Evolutionary conservation across 768 basidiomycete species (phyloP), one percentile per base, ranked within the genome.

Genomic region (Boletellus ananas): DNA sequence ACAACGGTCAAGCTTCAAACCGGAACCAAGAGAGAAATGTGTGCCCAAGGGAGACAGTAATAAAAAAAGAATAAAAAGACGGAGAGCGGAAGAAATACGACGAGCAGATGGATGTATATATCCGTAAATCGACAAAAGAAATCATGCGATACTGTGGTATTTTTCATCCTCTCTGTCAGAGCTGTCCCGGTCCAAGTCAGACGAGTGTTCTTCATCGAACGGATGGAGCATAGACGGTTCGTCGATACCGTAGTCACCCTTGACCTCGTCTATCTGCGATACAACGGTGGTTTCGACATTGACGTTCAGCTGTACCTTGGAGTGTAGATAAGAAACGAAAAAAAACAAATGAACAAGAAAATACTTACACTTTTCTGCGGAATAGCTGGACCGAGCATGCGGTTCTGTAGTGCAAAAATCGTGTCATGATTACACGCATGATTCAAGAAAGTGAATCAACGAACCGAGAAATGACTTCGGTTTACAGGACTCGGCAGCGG

Each of bases 271-370:
- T 2, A 67, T 61, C 27, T 63, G 61, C 12, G 66, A 67, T 6
- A 68, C 62, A 13, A 69, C 53, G 4, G 68, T 68, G 0, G 67
- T 68, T 21, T 68, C 66, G 3, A 68, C 68, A 37, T 68, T 68
- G 52, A 68, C 66, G 13, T 69, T 67, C 3, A 68, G 54, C 38
- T 59, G 63, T 14, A 57, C 9, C 56, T 55, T 4, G 1, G 11
- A 16, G 7, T 4, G 49, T 8, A n/a, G n/a, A n/a, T n/a, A n/a
- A 56, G 25, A 5, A 18, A 37, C 11, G 14, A 27, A 11, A 56
- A 10, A 1, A 33, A 5, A 12, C 0, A 16, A 43, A 0, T 1
- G 11, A 17, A 10, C n/a, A 0, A 10, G 10, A 9, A 29, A 25
- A 20, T 20, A 57, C 66, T 2, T 41, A 68, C 66, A 10, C 44